Percentiles rank a stretch among this genome's conserved stretches.
phyloP scores from a whole-genome alignment of 2,329 filamentous ascomycete species.

The Elsinoe australis region DNA sequence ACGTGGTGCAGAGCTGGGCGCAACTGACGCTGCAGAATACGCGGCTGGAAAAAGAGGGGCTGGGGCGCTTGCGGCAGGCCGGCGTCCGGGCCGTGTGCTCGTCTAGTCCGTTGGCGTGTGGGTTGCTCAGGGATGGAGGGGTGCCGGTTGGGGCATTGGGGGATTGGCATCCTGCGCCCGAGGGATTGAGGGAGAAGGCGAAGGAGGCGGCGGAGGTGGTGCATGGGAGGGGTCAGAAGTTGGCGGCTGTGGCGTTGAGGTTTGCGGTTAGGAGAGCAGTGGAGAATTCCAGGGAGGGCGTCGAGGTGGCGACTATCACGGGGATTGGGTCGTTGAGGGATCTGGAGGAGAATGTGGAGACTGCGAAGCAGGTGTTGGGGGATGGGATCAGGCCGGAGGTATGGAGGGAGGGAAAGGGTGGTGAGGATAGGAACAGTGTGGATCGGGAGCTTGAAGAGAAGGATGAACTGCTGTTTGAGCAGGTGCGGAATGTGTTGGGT shows the following conservation, averaged over 20 bases:
- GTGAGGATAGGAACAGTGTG: neutral
- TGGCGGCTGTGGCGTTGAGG: constrained; percentile 17
- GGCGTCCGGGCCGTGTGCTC: constrained; percentile 16
- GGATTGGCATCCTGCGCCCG: constrained; percentile 19
- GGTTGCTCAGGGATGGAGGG: constrained; percentile 16
- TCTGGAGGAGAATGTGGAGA: constrained; percentile 13
- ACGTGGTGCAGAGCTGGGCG: constrained; percentile 50
- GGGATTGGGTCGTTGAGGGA: constrained; percentile 6
- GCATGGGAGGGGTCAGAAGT: neutral
- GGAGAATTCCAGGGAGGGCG: neutral
- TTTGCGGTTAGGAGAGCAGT: constrained; percentile 14
- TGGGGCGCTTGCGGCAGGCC: constrained; percentile 3
- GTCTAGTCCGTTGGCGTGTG: constrained; percentile 18
- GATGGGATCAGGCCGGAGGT: neutral
- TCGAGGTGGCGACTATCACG: constrained; percentile 8
- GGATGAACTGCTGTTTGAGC: constrained; percentile 11
- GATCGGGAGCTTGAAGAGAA: constrained; percentile 4
- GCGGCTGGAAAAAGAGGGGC: constrained; percentile 11
- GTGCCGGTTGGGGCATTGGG: constrained; percentile 18
- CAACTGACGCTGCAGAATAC: constrained; percentile 20
- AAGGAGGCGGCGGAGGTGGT: constrained; percentile 6
- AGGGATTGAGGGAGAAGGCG: constrained; percentile 6
- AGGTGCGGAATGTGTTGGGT: constrained; percentile 13
- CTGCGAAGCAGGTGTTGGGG: constrained; percentile 2
- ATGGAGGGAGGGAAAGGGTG: neutral